phyloP scores from a whole-genome alignment of 2,329 filamentous ascomycete genomes.

The Exophiala sideris region DNA sequence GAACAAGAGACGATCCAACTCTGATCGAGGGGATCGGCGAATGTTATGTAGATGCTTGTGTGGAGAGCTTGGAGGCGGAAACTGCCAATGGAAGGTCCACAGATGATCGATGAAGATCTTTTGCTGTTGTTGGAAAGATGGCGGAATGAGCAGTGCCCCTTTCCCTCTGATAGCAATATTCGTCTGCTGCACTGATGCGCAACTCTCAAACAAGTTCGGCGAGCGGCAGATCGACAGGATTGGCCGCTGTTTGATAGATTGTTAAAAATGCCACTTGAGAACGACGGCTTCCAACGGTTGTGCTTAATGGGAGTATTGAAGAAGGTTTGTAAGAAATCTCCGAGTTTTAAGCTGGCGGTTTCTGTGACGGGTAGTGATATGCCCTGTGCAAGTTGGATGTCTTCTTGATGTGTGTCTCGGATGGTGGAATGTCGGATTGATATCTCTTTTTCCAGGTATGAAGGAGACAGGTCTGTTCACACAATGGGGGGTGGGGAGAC shows the following conservation, averaged over 20 bases:
- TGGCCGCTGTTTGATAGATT: conserved; percentile 8
- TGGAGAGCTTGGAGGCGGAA: conserved; percentile 20
- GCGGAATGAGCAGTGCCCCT: conserved; percentile 23
- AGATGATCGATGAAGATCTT: conserved; percentile 23
- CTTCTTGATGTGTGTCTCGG: conserved; percentile 5
- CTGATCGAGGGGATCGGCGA: conserved; percentile 24
- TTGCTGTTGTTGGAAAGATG: conserved; percentile 22
- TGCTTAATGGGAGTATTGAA: background rate
- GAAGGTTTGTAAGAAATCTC: background rate
- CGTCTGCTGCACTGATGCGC: conserved; percentile 9
- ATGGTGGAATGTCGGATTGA: conserved; percentile 13
- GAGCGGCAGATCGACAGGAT: conserved; percentile 26
- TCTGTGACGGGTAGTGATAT: too few relatives aligned
- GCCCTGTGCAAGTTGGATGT: too few relatives aligned
- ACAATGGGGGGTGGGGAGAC: conserved; percentile 16
- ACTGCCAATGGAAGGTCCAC: conserved; percentile 18
- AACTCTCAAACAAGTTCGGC: conserved; percentile 23
- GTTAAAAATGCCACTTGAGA: conserved; percentile 5
- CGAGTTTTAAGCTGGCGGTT: background rate
- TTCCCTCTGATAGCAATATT: conserved; percentile 22
- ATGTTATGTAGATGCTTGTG: conserved; percentile 25
- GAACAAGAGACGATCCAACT: conserved; percentile 15
- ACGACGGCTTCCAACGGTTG: conserved; percentile 7
- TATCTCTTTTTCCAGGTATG: conserved; percentile 9
- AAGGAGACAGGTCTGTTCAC: conserved; percentile 10